phyloP scores from a whole-genome alignment of 345 rosid species.

The Dovyalis caffra region DNA sequence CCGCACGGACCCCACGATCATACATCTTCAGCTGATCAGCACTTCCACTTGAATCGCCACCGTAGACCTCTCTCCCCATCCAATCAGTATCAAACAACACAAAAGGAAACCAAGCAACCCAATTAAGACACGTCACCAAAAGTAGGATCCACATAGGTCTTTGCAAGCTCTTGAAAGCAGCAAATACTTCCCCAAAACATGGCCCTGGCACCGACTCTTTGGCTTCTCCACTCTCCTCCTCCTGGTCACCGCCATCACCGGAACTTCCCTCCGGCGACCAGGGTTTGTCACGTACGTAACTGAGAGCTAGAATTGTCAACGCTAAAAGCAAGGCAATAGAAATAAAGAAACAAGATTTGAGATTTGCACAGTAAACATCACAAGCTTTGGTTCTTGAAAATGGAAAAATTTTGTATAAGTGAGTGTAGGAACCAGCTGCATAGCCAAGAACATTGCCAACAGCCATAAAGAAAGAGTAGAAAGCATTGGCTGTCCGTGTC shows the following conservation, averaged over 20 bases:
- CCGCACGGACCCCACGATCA: conserved; percentile 67
- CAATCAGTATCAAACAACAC: conserved; percentile 81
- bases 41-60: conserved; percentile 51
- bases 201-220: conserved; percentile 1
- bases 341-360: conserved; percentile 75
- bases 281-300: conserved; percentile 44
- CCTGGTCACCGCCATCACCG: neutral
- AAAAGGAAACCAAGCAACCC: conserved; percentile 94
- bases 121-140: conserved; percentile 72
- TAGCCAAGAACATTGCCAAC: conserved; percentile 81
- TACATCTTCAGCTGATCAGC: conserved; percentile 34
- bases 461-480: conserved; percentile 89
- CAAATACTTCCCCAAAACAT: conserved; percentile 38
- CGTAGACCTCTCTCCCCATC: conserved; percentile 93
- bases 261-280: conserved; percentile 22
- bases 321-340: conserved; percentile 49
- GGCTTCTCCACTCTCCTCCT: neutral
- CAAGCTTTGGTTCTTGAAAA: conserved; percentile 72
- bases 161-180: conserved; percentile 49
- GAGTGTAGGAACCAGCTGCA: conserved; percentile 66
- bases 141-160: conserved; percentile 76
- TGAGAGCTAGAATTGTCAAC: conserved; percentile 44
- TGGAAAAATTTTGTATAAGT: conserved; percentile 52
- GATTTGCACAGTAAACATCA: conserved; percentile 79
- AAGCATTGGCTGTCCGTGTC: conserved; percentile 56